These are phyloP conservation scores for Scleroderma citrinum DNA, from an alignment of 768 basidiomycete genomes.

Conservation along the genomic window DNA sequence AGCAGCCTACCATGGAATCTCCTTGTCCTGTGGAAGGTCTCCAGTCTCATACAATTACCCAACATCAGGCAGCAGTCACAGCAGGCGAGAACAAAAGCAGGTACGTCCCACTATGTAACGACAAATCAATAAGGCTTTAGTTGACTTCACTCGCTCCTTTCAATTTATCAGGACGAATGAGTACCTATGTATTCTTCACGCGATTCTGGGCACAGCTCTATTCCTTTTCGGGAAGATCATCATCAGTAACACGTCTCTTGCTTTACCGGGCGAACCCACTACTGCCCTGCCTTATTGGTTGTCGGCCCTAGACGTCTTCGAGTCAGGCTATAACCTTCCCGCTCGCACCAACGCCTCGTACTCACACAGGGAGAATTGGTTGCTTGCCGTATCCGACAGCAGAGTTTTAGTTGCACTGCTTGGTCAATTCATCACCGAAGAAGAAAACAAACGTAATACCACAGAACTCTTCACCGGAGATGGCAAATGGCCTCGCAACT, in stretches of 20 bases:
- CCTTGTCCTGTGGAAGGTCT: background rate
- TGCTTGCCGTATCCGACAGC: conserved; percentile 63
- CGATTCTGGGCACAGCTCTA: conserved; percentile 57
- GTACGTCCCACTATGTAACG: background rate
- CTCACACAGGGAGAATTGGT: conserved; percentile 50
- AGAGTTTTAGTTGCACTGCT: conserved; percentile 58
- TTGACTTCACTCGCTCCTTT: background rate
- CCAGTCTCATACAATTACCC: background rate
- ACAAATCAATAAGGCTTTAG: background rate
- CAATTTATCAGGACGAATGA: conserved; percentile 29
- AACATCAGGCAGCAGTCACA: background rate
- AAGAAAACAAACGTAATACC: background rate
- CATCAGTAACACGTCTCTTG: conserved; percentile 44
- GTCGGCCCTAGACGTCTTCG: conserved; percentile 65
- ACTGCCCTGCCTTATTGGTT: conserved; percentile 54
- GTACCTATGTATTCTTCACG: conserved; percentile 59
- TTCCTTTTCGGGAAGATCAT: conserved; percentile 61
- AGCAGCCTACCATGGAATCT: background rate
- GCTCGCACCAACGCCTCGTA: conserved; percentile 26
- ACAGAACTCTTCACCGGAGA: background rate
- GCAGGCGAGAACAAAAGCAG: background rate
- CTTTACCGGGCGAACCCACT: conserved; percentile 49
- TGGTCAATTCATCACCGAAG: conserved; percentile 22
- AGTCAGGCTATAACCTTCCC: conserved; percentile 60
- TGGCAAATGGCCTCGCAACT: conserved; percentile 42